Base-by-base conservation (phyloP, 2,329 filamentous ascomycete genomes). In the Paecilomyces variotii region DNA sequence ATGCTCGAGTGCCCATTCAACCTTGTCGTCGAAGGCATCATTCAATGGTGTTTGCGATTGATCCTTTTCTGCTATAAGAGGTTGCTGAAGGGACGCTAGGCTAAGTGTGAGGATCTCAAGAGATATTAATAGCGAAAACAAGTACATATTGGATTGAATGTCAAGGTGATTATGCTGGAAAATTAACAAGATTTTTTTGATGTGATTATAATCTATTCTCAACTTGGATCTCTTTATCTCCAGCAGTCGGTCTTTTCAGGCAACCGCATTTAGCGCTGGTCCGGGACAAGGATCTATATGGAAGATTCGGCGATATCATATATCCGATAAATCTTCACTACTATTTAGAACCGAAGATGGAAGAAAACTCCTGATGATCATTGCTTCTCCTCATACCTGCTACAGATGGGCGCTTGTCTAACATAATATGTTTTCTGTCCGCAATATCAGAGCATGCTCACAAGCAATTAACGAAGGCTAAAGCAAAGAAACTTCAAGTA, bases 21-120 rank as follows among this genome's bases (percentile, higher is more conserved):
- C 58, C 11, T 56, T 55, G 4, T 45, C 54, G 26, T 60, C 53
- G 51, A 66, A 61, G 14, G 56, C 56, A 24, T 54, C 39, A 27
- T 64, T 53, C 4, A 63, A 57, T 54, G 60, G 60, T 45, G 35
- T 45, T 14, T 45, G 35, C 14, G 14, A 45, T 45, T 45, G 35
- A n/a, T 45, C 14, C 14, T n/a, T 45, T 45, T 7, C 14, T n/a
- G 35, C 35, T 45, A 14, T 45, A 7, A 45, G 35, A 14, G 35
- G 35, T 45, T 19, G 35, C n/a, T 45, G 35, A 45, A 45, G 35
- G 14, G 14, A 45, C 7, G 35, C 35, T 19, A 45, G 14, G n/a
- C 35, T 45, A 19, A 45, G 14, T 5, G 14, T 45, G 1, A 45
- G 35, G 6, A 45, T 12, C 35, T 45, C 35, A 19, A 11, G 5